These are phyloP conservation scores for Sarcomyxa edulis DNA, from an alignment of 768 basidiomycete genomes.

Conservation along the genomic window DNA sequence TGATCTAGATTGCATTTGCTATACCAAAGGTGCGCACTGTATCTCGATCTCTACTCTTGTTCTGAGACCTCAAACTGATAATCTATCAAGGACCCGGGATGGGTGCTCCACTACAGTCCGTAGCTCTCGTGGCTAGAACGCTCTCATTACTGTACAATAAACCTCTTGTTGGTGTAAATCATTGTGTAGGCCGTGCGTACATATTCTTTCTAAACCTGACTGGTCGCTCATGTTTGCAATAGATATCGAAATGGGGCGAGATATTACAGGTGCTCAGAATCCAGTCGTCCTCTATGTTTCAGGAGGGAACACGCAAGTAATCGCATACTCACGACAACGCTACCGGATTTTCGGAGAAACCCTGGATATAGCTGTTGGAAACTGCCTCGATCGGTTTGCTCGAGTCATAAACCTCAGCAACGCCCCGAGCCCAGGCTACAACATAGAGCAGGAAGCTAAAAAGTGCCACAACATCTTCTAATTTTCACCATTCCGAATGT, in stretches of 20 bases:
- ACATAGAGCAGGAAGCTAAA: slow-evolving; percentile 95
- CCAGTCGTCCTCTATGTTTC: slow-evolving; percentile 98
- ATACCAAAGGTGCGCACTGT: slow-evolving; percentile 77
- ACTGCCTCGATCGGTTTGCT: slow-evolving; percentile 96
- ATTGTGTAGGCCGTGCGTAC: slow-evolving; percentile 91
- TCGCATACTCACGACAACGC: slow-evolving; percentile 95
- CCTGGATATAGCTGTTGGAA: slow-evolving; percentile 98
- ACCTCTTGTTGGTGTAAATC: slow-evolving; percentile 96
- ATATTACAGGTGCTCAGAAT: slow-evolving; percentile 90
- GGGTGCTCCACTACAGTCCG: slow-evolving; percentile 95
- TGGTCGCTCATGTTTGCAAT: no score
- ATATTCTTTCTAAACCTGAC: slow-evolving; percentile 1
- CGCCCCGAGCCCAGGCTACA: slow-evolving; percentile 94
- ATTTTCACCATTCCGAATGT: neutral
- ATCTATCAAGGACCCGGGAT: slow-evolving; percentile 84
- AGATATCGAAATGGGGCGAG: slow-evolving; percentile 99
- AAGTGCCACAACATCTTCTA: slow-evolving; percentile 44
- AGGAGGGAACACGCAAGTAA: slow-evolving; percentile 98
- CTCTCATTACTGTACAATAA: slow-evolving; percentile 84
- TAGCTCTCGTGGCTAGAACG: slow-evolving; percentile 89
- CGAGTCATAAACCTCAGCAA: slow-evolving; percentile 92
- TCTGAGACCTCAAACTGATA: neutral
- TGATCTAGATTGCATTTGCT: slow-evolving; percentile 92
- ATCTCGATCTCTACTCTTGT: neutral
- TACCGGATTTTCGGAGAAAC: slow-evolving; percentile 99